These are phyloP conservation scores for Mycena filopes DNA, from an alignment of 768 basidiomycete genomes.

Conservation along the genomic window DNA sequence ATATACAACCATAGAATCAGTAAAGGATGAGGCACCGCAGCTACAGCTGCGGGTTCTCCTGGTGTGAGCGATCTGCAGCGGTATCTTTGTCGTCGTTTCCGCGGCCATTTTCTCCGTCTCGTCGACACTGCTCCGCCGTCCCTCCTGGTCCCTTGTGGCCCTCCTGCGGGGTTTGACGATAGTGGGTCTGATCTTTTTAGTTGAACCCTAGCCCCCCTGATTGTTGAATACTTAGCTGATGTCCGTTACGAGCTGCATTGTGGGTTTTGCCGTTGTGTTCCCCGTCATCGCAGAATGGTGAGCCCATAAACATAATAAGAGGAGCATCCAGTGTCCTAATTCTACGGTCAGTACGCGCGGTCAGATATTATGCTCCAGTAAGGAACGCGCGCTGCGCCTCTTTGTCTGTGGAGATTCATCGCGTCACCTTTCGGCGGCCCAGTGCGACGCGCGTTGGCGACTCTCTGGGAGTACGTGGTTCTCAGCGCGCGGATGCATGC, in stretches of 20 bases:
- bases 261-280: conserved; percentile 19
- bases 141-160: not conserved
- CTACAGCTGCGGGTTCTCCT: conserved; percentile 7
- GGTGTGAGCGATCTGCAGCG: conserved; percentile 17
- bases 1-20: not conserved
- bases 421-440: conserved; percentile 73
- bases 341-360: not conserved
- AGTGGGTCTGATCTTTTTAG: not conserved
- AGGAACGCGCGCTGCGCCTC: conserved; percentile 6
- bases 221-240: not conserved
- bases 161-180: conserved; percentile 9
- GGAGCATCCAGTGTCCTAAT: not conserved
- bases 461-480: conserved; percentile 59
- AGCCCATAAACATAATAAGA: not conserved
- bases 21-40: not conserved
- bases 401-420: conserved; percentile 48
- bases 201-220: not conserved
- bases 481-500: conserved; percentile 48
- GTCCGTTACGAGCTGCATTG: conserved; percentile 13
- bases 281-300: conserved; percentile 23
- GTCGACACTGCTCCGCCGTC: conserved; percentile 16
- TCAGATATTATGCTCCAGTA: not conserved
- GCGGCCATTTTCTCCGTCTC: not conserved
- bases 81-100: not conserved
- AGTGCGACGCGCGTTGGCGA: conserved; percentile 54